Percentiles rank a stretch among this genome's conserved stretches.
Evolutionary conservation across 805 yeast genomes (phyloP).

Genomic region (Wickerhamia fluorescens): DNA sequence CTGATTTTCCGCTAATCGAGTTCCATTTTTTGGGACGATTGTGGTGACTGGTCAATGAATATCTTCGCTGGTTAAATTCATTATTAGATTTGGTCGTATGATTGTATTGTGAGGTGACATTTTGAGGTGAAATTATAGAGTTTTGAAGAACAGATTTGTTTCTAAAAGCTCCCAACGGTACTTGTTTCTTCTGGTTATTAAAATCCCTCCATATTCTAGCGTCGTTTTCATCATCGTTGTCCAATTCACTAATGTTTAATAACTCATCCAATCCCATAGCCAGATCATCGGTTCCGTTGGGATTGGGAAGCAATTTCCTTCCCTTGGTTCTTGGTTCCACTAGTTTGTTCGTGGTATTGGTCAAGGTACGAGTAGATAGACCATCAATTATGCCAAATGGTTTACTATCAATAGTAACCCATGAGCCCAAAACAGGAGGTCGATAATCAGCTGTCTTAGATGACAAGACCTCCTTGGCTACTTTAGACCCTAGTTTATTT

Average conservation of each 20-base stretch:
- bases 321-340: constrained; percentile 12
- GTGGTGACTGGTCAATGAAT: constrained; percentile 11
- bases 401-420: constrained; percentile 72
- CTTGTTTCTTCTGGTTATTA: constrained; percentile 38
- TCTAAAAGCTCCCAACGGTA: constrained; percentile 87
- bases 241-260: constrained; percentile 81
- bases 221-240: constrained; percentile 59
- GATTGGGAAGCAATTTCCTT: constrained; percentile 3
- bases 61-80: constrained; percentile 20
- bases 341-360: constrained; percentile 11
- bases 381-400: constrained; percentile 97
- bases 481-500: constrained; percentile 56
- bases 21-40: constrained; percentile 3
- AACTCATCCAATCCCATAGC: constrained; percentile 65
- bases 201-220: constrained; percentile 41
- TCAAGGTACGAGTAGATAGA: constrained; percentile 74
- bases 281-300: constrained; percentile 22
- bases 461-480: constrained; percentile 90
- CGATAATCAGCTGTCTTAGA: constrained; percentile 77
- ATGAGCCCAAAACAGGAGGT: constrained; percentile 90
- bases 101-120: constrained; percentile 17
- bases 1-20: constrained; percentile 4
- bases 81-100: constrained; percentile 20
- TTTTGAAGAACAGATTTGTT: constrained; percentile 46
- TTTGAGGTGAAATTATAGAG: constrained; percentile 16